A percentile compares a stretch with the other conserved stretches of the same genome.
Conservation (phyloP, 2,329 filamentous ascomycete species). For the Rhexocercosporidium sp. region DNA sequence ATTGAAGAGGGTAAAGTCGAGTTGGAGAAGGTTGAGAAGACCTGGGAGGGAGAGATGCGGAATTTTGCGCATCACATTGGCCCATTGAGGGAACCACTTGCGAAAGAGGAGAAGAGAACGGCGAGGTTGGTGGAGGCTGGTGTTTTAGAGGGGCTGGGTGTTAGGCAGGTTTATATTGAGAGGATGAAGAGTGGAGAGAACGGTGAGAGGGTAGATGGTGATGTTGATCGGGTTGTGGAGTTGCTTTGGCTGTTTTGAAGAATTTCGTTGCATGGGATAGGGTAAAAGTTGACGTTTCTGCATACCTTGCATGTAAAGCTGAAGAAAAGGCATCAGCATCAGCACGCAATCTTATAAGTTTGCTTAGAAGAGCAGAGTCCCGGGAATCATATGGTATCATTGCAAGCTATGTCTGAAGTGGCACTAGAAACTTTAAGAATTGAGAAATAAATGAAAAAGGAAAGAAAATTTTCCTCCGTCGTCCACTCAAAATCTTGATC, state of each 20-base stretch:
- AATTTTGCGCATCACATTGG: conserved; percentile 53
- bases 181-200: conserved; percentile 6
- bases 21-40: conserved; percentile 46
- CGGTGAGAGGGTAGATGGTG: not conserved
- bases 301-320: not conserved
- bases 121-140: conserved; percentile 26
- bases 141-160: conserved; percentile 25
- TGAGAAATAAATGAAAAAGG: too few relatives aligned
- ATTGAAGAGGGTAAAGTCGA: conserved; percentile 22
- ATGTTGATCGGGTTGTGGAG: conserved; percentile 33
- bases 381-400: not conserved
- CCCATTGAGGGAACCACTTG: conserved; percentile 55
- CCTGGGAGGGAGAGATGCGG: conserved; percentile 48
- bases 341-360: not conserved
- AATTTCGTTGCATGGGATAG: not conserved
- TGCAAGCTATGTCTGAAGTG: not conserved
- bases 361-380: not conserved
- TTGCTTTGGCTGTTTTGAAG: conserved; percentile 33
- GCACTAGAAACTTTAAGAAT: too few relatives aligned
- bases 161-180: conserved; percentile 35
- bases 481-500: too few relatives aligned
- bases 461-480: too few relatives aligned
- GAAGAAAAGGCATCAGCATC: not conserved
- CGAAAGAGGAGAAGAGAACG: conserved; percentile 54
- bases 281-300: not conserved